Evolutionary conservation across 345 rosid genomes (phyloP).

Genomic region (Melaleuca alternifolia): DNA sequence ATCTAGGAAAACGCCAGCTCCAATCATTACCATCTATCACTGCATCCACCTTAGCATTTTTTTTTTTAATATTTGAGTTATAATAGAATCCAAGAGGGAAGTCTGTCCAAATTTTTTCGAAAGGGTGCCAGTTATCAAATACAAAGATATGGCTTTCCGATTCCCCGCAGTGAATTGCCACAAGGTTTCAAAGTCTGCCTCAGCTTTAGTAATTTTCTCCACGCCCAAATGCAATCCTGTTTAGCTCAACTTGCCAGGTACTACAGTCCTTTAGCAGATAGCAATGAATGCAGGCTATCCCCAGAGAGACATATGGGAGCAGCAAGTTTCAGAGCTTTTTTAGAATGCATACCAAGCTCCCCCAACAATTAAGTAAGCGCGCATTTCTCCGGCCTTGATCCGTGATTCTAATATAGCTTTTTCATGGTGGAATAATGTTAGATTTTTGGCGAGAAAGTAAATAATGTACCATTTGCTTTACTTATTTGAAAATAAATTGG

Average conservation of each 20-base stretch:
- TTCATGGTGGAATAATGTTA: too few species aligned
- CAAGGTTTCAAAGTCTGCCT: neutral
- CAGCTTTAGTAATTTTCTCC: neutral
- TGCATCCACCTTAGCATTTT: neutral
- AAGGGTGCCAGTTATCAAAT: neutral
- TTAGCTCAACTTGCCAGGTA: neutral
- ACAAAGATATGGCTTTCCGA: neutral
- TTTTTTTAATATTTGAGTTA: neutral
- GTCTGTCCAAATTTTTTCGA: neutral
- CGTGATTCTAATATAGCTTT: neutral
- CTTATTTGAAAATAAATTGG: neutral
- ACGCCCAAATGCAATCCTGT: neutral
- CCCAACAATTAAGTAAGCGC: neutral
- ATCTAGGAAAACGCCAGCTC: neutral
- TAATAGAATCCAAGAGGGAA: neutral
- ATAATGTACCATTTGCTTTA: neutral
- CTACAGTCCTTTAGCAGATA: too few species aligned
- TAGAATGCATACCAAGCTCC: neutral
- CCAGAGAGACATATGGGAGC: neutral
- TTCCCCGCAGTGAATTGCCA: neutral
- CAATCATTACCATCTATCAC: neutral
- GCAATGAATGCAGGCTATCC: neutral
- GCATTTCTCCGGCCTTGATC: neutral
- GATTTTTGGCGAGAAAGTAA: too few species aligned
- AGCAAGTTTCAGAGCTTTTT: neutral